Evolutionary conservation across 768 basidiomycete species (phyloP), one percentile per base, ranked within the genome.

Genomic region (Mycena alexandri): DNA sequence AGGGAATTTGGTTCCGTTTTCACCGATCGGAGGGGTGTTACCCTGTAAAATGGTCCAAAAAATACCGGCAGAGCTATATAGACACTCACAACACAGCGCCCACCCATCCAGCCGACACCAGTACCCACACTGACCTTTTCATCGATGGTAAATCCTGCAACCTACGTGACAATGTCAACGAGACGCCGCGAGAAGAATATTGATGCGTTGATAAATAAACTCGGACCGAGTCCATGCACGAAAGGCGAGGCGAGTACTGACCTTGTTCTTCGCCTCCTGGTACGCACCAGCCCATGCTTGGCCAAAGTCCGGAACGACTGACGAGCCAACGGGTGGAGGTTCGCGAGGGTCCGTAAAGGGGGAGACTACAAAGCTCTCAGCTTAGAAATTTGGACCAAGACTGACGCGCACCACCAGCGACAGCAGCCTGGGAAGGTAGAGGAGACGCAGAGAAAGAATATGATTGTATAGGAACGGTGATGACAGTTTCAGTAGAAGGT

Each of bases 101-200:
- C 91, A 59, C 77, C 78, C 74, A 72, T 72, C 89, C 89, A 90
- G n/a, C 89, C 89, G 1, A 90, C 84, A 44, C 91, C 92, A 7
- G 91, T 93, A 13, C 84, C 83, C 5, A 90, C 76, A 53, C 84
- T 88, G 10, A 87, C 86, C 74, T 92, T 93, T 75, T 91, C 85
- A 62, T 89, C 85, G 33, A 91, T 78, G 10, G 87, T 83, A 60
- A 87, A 86, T 16, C 71, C 70, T 3, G 84, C 74, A 24, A 88
- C 80, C 85, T 87, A 66, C 29, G 29, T 29, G 29, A 29, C n/a
- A 29, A 29, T 29, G 29, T 29, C 3, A 29, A 29, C 29, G 29
- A 29, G 29, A 29, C 29, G 29, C 29, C 29, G 29, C 29, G 29
- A 29, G 29, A 3, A 29, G 6, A 36, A 65, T 14, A 52, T 56